Evolutionary conservation across 139 green algal species (phyloP), one percentile per base, ranked within the genome.

Genomic region (Coelastrella sp.): DNA sequence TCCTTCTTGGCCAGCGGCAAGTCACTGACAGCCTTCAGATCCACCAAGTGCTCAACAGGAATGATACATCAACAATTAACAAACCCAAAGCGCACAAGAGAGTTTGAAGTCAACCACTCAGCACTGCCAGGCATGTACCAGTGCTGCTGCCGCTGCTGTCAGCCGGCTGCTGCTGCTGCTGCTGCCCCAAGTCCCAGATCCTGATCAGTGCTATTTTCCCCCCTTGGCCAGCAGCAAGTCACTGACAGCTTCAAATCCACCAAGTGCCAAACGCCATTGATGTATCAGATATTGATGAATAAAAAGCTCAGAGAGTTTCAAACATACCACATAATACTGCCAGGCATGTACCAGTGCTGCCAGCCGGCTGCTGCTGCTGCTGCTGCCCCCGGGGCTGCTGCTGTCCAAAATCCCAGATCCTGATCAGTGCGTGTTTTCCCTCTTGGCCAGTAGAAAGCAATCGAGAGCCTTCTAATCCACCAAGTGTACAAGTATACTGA

Each of bases 361-460:
- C 74, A 80, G n/a, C 74, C 94, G 71, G 93, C 92, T 5, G 97
- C 90, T 2, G 95, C 87, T 58, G 93, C 91, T 80, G 23, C 95
- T 81, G 89, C 95, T 97, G 5, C 79, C 73, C 10, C 94, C 91
- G 58, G 56, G 92, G 58, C 59, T 93, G 2, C 32, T 14, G 60
- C n/a, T 20, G 54, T 16, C 6, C 5, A 57, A 96, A 93, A 87
- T 96, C 94, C 96, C 96, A 98, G 13, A 98, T 60, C n/a, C 96
- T 92, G 22, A 98, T 92, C 6, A 96, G 5, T 0, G 93, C 90
- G 10, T 94, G 80, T 81, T 93, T 91, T 54, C 96, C 96, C 83
- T 97, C 96, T 68, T 68, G 61, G 76, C n/a, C n/a, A n/a, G n/a
- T n/a, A n/a, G n/a, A n/a, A n/a, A n/a, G n/a, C n/a, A n/a, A n/a